These are phyloP conservation scores for Ceratocystis eucalypticola DNA, from an alignment of 2,329 filamentous ascomycete genomes.

Conservation along the genomic window DNA sequence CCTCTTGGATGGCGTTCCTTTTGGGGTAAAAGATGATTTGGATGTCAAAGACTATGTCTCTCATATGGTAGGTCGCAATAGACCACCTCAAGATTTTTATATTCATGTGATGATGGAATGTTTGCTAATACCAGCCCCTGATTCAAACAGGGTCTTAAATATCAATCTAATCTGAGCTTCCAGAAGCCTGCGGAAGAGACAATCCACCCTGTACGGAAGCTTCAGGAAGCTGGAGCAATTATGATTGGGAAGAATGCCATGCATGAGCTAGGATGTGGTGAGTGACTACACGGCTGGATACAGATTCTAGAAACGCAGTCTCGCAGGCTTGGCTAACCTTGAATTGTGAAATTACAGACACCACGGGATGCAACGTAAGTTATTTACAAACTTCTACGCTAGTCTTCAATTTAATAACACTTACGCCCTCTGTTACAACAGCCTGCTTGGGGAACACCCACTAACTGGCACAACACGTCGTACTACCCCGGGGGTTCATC, in stretches of 20 bases:
- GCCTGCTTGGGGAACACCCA: constrained; percentile 56
- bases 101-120: background rate
- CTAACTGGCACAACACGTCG: constrained; percentile 60
- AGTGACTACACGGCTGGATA: constrained; percentile 27
- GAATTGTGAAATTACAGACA: constrained; percentile 36
- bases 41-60: constrained; percentile 56
- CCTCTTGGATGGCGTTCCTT: constrained; percentile 66
- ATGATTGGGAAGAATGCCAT: constrained; percentile 65
- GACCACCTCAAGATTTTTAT: background rate
- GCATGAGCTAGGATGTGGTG: constrained; percentile 61
- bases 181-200: constrained; percentile 43
- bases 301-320: background rate
- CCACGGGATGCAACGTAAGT: constrained; percentile 63
- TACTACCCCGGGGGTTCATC: constrained; percentile 78
- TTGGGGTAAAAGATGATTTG: constrained; percentile 73
- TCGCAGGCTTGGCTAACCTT: background rate
- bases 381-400: background rate
- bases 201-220: constrained; percentile 55
- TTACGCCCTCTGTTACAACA: constrained; percentile 20
- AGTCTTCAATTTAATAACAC: background rate
- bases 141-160: constrained; percentile 25
- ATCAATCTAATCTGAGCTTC: constrained; percentile 39
- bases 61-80: constrained; percentile 46
- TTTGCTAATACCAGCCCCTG: background rate
- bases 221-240: constrained; percentile 62